Percentiles rank a stretch among this genome's conserved stretches.
Conservation (phyloP, 2,329 filamentous ascomycete genomes). For the Thielaviopsis cerberus region DNA sequence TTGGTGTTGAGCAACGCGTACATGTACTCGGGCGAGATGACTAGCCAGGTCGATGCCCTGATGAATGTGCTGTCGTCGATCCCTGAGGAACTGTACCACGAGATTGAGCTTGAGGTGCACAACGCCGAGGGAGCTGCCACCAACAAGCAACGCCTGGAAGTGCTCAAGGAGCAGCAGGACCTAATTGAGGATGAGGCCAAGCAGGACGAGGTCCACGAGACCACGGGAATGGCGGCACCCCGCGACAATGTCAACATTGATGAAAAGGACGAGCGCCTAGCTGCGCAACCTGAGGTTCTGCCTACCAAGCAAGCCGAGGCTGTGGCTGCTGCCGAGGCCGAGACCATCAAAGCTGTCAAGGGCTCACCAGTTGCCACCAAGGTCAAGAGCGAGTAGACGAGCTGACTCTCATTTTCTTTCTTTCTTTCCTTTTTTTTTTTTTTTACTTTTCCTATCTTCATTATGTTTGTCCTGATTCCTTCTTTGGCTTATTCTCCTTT, state of each 20-base stretch:
- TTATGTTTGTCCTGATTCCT: not conserved
- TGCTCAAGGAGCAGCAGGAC: slow-evolving; percentile 94
- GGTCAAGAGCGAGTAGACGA: slow-evolving; percentile 16
- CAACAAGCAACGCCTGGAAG: slow-evolving; percentile 96
- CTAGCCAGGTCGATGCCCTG: slow-evolving; percentile 79
- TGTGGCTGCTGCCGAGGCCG: slow-evolving; percentile 8
- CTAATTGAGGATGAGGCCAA: slow-evolving; percentile 93
- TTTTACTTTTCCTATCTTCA: not conserved
- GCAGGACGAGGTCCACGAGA: slow-evolving; percentile 67
- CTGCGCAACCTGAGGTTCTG: slow-evolving; percentile 30
- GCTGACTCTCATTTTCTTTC: slow-evolving; percentile 5
- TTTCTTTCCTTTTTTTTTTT: not conserved
- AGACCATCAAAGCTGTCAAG: slow-evolving; percentile 8
- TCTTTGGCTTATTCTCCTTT: slow-evolving; percentile 3
- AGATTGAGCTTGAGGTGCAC: slow-evolving; percentile 96
- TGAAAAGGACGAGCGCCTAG: slow-evolving; percentile 63
- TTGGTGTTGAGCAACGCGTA: slow-evolving; percentile 93
- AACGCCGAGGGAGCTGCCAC: slow-evolving; percentile 91
- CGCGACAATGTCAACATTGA: slow-evolving; percentile 87
- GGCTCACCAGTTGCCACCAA: slow-evolving; percentile 12
- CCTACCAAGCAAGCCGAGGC: slow-evolving; percentile 34
- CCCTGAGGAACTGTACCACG: slow-evolving; percentile 95
- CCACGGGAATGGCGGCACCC: slow-evolving; percentile 52
- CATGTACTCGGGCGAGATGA: slow-evolving; percentile 86
- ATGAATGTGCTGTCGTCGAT: slow-evolving; percentile 85